A percentile compares a stretch with the other conserved stretches of the same genome.
Conservation (phyloP, 306 rosid genomes). For the Chamaecrista fasciculata region DNA sequence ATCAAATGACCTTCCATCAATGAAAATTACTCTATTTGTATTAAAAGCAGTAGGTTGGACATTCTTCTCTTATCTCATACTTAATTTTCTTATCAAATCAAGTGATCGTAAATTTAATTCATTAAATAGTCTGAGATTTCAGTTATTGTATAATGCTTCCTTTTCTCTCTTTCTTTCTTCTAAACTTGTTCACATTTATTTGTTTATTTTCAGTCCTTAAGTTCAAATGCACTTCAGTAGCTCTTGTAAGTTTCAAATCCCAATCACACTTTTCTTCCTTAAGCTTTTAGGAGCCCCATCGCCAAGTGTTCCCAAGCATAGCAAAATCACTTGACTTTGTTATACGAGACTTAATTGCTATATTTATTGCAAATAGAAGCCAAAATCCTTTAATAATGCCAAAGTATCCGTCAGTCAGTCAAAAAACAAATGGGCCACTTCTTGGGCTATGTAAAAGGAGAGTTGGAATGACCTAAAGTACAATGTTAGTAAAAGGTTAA, state of each 20-base stretch:
- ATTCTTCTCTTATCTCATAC: background rate
- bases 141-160: background rate
- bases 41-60: background rate
- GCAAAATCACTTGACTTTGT: background rate
- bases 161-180: background rate
- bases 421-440: background rate
- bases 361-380: background rate
- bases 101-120: background rate
- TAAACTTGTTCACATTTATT: background rate
- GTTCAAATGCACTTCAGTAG: background rate
- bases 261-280: background rate
- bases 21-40: background rate
- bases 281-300: background rate
- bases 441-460: background rate
- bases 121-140: background rate
- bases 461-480: background rate
- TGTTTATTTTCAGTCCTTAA: background rate
- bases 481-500: conserved; percentile 21
- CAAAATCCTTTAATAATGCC: background rate
- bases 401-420: background rate
- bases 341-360: background rate
- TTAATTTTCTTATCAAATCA: background rate
- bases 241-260: background rate
- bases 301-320: background rate
- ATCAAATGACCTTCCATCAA: background rate